Percentiles rank a stretch among this genome's conserved stretches.
Conservation (phyloP, 257 asterid genomes). For the Primulina eburnea region DNA sequence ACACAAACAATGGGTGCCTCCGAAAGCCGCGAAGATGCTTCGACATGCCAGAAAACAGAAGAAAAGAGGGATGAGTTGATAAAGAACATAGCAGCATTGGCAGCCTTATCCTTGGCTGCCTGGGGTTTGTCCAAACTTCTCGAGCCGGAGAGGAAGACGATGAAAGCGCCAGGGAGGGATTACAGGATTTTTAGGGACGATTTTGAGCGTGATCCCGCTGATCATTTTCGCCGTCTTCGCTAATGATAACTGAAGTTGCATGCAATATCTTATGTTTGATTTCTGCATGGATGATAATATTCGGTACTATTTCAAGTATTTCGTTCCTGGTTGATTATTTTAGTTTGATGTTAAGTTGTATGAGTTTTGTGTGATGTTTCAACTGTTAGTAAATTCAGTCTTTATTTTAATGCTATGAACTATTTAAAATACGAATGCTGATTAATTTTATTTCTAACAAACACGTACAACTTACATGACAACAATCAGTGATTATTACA, state of each 20-base stretch:
- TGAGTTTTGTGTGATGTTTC: too few species aligned
- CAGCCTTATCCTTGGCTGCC: neutral
- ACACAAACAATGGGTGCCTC: neutral
- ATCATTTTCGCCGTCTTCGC: conserved; percentile 15
- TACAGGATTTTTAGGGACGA: conserved; percentile 9
- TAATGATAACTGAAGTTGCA: neutral
- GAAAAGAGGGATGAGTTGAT: neutral
- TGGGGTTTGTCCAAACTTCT: conserved; percentile 2
- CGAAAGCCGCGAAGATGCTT: neutral
- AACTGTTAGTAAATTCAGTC: too few species aligned
- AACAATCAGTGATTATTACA: too few species aligned
- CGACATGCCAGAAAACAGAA: neutral
- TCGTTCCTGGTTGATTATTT: too few species aligned
- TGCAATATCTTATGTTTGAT: too few species aligned
- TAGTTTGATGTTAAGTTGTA: too few species aligned
- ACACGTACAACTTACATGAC: too few species aligned
- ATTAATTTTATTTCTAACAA: too few species aligned
- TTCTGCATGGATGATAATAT: too few species aligned
- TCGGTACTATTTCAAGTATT: too few species aligned
- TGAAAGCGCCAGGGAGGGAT: conserved; percentile 26
- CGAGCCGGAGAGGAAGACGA: conserved; percentile 12
- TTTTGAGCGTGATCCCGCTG: conserved; percentile 19
- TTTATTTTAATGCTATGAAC: too few species aligned
- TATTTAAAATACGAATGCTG: too few species aligned
- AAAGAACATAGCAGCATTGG: neutral